Evolutionary conservation across 2,329 filamentous ascomycete species (phyloP).

Genomic region (Alternaria gansuensis): DNA sequence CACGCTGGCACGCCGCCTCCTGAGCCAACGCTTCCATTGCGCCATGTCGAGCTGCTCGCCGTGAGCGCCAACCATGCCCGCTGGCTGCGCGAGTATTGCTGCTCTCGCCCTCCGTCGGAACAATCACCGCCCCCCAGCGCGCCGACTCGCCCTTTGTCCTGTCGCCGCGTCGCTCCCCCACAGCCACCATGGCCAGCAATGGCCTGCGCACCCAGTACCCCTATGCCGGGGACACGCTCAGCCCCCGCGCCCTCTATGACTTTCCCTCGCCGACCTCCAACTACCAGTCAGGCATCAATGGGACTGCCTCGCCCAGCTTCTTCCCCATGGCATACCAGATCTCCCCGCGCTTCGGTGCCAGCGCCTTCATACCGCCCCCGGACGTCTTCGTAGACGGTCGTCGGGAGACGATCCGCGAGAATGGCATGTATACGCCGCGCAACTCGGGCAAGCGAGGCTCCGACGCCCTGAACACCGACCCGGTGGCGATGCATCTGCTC

Average conservation of each 20-base stretch:
- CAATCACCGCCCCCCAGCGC: constrained; percentile 36
- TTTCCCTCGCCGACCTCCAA: constrained; percentile 52
- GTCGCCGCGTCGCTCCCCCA: constrained; percentile 17
- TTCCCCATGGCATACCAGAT: constrained; percentile 51
- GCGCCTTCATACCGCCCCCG: constrained; percentile 51
- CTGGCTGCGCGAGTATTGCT: constrained; percentile 39
- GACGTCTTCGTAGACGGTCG: constrained; percentile 49
- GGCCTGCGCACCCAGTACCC: constrained; percentile 50
- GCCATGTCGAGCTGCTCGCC: constrained; percentile 39
- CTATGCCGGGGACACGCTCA: constrained; percentile 44
- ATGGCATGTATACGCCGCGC: constrained; percentile 42
- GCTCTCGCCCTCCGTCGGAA: constrained; percentile 34
- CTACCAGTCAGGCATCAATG: constrained; percentile 47
- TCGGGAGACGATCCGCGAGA: constrained; percentile 39
- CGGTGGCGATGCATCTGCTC: constrained; percentile 85
- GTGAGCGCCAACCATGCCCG: constrained; percentile 40
- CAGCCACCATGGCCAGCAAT: constrained; percentile 44
- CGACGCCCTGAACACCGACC: constrained; percentile 58
- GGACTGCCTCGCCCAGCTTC: constrained; percentile 47
- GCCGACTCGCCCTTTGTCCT: constrained; percentile 17
- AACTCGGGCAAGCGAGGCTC: constrained; percentile 43
- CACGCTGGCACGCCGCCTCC: not conserved
- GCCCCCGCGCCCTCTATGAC: constrained; percentile 47
- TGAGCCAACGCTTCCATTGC: constrained; percentile 8
- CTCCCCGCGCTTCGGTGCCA: constrained; percentile 49